Evolutionary conservation across 169 alveolate genomes (phyloP).

Genomic region (Cryptosporidium felis): DNA sequence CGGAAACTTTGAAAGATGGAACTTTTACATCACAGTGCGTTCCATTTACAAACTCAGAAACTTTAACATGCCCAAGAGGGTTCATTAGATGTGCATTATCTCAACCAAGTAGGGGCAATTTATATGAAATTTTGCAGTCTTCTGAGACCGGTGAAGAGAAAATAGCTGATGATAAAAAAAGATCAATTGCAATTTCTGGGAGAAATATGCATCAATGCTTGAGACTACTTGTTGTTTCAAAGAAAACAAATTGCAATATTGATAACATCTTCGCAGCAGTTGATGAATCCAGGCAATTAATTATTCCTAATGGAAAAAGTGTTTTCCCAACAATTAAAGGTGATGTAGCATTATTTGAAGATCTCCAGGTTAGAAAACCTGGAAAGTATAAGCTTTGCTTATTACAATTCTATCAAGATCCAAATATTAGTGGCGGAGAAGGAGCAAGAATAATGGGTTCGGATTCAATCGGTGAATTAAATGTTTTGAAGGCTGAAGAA

Average conservation of each 20-base stretch:
- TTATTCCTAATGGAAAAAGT: slow-evolving; percentile 60
- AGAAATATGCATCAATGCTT: slow-evolving; percentile 70
- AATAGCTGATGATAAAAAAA: neutral
- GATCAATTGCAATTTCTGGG: slow-evolving; percentile 62
- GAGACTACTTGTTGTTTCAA: slow-evolving; percentile 51
- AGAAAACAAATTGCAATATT: slow-evolving; percentile 36
- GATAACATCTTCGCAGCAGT: slow-evolving; percentile 64
- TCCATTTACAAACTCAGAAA: slow-evolving; percentile 36
- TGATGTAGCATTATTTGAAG: slow-evolving; percentile 56
- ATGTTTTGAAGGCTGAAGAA: slow-evolving; percentile 8
- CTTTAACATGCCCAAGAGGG: slow-evolving; percentile 57
- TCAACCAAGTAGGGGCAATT: slow-evolving; percentile 68
- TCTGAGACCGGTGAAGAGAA: neutral
- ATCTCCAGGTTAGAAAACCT: slow-evolving; percentile 45
- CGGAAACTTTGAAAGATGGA: slow-evolving; percentile 61
- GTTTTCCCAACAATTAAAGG: slow-evolving; percentile 50
- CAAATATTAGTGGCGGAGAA: slow-evolving; percentile 55
- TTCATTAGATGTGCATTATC: slow-evolving; percentile 59
- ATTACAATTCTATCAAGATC: slow-evolving; percentile 68
- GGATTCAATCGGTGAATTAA: slow-evolving; percentile 51
- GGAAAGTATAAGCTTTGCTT: slow-evolving; percentile 46
- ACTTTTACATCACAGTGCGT: slow-evolving; percentile 27
- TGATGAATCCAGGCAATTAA: slow-evolving; percentile 51
- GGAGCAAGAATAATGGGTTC: slow-evolving; percentile 71
- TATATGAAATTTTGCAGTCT: slow-evolving; percentile 39